Evolutionary conservation across 176 grass and related monocot species (phyloP).

Genomic region (Avena sativa): DNA sequence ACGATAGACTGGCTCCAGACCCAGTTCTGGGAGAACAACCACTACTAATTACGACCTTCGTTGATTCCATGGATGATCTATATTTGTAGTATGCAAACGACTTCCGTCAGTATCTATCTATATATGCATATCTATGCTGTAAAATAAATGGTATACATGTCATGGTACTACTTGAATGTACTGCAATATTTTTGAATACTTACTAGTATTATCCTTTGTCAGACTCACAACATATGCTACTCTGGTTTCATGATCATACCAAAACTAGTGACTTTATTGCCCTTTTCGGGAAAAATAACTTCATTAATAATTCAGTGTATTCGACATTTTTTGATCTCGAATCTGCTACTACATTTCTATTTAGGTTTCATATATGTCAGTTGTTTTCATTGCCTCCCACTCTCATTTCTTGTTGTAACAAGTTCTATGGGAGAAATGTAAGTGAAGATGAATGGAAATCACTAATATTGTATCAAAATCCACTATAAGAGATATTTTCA

Average conservation of each 20-base stretch:
- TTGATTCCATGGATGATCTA: not conserved
- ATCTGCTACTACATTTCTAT: too few relatives aligned
- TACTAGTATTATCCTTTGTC: not conserved
- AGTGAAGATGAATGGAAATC: too few relatives aligned
- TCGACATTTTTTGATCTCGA: too few relatives aligned
- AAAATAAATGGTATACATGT: not conserved
- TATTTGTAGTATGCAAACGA: not conserved
- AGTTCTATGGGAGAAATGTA: too few relatives aligned
- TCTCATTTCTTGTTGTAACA: too few relatives aligned
- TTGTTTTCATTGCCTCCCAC: too few relatives aligned
- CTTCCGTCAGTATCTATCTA: not conserved
- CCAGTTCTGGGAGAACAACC: slow-evolving; percentile 1
- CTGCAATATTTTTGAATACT: not conserved
- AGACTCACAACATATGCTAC: not conserved
- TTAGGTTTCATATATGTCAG: too few relatives aligned
- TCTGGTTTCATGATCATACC: not conserved
- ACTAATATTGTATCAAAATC: too few relatives aligned
- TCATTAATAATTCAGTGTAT: too few relatives aligned
- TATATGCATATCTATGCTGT: not conserved
- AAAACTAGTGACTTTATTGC: too few relatives aligned
- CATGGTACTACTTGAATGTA: not conserved
- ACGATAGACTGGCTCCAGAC: not conserved
- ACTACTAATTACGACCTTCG: not conserved
- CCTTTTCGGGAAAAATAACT: too few relatives aligned
- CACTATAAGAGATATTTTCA: too few relatives aligned